Conservation (phyloP, 2,329 filamentous ascomycete species). For the Purpureocillium lavendulum region DNA sequence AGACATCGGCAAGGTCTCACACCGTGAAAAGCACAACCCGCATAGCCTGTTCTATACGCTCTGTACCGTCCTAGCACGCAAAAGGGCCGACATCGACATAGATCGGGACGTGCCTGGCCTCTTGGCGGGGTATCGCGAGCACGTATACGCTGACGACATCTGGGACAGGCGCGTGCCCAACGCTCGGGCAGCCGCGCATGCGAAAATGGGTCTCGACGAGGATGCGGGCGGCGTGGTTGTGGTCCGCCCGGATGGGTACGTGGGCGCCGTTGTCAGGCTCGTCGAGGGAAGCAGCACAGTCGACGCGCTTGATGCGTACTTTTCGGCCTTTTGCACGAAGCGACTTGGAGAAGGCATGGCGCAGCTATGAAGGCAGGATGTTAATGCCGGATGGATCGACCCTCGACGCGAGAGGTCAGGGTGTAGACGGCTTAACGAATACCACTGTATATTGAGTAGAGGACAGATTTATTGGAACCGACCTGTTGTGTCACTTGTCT, state of each 20-base stretch:
- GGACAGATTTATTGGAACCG: too few relatives aligned
- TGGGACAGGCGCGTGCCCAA: constrained; percentile 63
- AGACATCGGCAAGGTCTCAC: constrained; percentile 54
- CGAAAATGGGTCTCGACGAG: constrained; percentile 74
- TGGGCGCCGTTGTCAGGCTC: constrained; percentile 66
- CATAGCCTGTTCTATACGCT: constrained; percentile 77
- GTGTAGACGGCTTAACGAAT: neutral
- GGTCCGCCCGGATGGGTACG: constrained; percentile 80
- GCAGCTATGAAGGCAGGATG: neutral
- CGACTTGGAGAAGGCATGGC: constrained; percentile 25
- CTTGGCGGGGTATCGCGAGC: constrained; percentile 68
- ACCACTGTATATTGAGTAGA: too few relatives aligned
- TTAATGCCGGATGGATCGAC: too few relatives aligned
- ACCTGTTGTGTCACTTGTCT: too few relatives aligned
- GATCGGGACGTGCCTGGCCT: constrained; percentile 59
- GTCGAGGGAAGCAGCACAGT: constrained; percentile 71
- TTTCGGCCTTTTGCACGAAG: constrained; percentile 63
- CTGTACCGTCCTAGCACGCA: constrained; percentile 64
- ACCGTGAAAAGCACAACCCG: constrained; percentile 78
- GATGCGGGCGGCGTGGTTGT: constrained; percentile 72
- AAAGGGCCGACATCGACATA: constrained; percentile 65
- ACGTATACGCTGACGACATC: constrained; percentile 80
- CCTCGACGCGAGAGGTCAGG: neutral
- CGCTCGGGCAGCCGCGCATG: constrained; percentile 67
- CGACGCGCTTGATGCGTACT: constrained; percentile 77